A percentile compares a stretch with the other conserved stretches of the same genome.
Evolutionary conservation across 75 land plant genomes (phyloP).

Genomic region (Sequoiadendron giganteum): DNA sequence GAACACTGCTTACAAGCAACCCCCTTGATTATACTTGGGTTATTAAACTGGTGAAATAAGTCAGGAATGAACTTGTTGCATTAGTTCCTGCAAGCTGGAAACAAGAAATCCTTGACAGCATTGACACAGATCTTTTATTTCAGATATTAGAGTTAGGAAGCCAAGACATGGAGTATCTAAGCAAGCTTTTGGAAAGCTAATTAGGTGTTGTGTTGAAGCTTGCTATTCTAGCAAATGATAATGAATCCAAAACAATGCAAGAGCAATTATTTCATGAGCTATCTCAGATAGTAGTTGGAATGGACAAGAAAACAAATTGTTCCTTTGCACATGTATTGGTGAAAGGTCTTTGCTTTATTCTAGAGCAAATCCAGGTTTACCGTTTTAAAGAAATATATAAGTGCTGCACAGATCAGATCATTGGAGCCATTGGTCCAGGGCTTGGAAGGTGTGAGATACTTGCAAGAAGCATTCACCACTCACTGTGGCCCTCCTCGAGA

Average conservation of each 20-base stretch:
- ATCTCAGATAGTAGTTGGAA: conserved; percentile 32
- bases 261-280: conserved; percentile 55
- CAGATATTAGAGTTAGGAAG: conserved; percentile 88
- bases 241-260: conserved; percentile 46
- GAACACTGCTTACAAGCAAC: conserved; percentile 43
- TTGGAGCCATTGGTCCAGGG: conserved; percentile 72
- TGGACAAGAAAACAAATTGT: conserved; percentile 18
- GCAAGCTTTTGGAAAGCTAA: conserved; percentile 69
- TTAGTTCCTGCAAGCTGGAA: conserved; percentile 86
- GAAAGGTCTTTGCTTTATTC: conserved; percentile 81
- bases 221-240: conserved; percentile 80
- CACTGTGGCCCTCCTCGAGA: conserved; percentile 57
- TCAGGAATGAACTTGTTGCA: conserved; percentile 67
- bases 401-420: conserved; percentile 65
- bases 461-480: conserved; percentile 69
- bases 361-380: conserved; percentile 80
- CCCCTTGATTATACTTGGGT: conserved; percentile 60
- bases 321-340: conserved; percentile 37
- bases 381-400: conserved; percentile 70
- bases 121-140: conserved; percentile 76
- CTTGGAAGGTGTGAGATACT: conserved; percentile 69
- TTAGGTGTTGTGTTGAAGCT: conserved; percentile 65
- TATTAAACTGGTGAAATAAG: conserved; percentile 63
- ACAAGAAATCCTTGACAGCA: conserved; percentile 62
- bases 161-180: conserved; percentile 66